These are phyloP conservation scores for Striga asiatica DNA, from an alignment of 257 asterid genomes.

Conservation along the genomic window DNA sequence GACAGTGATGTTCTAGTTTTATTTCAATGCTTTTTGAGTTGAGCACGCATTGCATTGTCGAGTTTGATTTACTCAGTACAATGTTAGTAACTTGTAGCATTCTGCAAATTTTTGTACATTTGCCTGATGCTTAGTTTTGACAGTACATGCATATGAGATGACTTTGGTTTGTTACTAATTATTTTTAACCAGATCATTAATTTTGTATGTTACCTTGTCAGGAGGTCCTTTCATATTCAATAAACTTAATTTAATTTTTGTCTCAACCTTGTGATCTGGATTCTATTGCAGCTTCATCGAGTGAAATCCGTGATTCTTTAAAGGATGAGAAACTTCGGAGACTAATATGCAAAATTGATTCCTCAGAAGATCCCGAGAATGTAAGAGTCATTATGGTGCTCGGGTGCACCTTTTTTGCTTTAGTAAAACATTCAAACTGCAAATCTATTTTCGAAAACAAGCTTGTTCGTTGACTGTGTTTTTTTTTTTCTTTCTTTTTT, in stretches of 20 bases:
- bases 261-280: not conserved
- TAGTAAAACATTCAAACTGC: not conserved
- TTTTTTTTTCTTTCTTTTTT: too few species aligned
- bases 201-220: not conserved
- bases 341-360: conserved; percentile 33
- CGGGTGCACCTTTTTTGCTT: not conserved
- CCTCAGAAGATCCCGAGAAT: conserved; percentile 43
- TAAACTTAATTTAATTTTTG: not conserved
- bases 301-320: conserved; percentile 44
- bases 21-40: too few species aligned
- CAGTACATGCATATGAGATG: too few species aligned
- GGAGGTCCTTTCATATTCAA: conserved; percentile 19
- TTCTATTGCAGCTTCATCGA: conserved; percentile 46
- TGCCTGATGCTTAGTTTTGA: not conserved
- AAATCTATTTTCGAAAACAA: not conserved
- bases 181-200: not conserved
- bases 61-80: too few species aligned
- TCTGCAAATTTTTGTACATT: not conserved
- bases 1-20: too few species aligned
- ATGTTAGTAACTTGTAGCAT: too few species aligned
- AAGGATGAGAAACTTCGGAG: conserved; percentile 51
- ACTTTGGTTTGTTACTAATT: not conserved
- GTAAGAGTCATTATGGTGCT: conserved; percentile 24
- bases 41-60: too few species aligned
- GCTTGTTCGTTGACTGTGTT: not conserved